Conservation (phyloP, 139 green algal species). For the Chlamydomonas sphaeroides region DNA sequence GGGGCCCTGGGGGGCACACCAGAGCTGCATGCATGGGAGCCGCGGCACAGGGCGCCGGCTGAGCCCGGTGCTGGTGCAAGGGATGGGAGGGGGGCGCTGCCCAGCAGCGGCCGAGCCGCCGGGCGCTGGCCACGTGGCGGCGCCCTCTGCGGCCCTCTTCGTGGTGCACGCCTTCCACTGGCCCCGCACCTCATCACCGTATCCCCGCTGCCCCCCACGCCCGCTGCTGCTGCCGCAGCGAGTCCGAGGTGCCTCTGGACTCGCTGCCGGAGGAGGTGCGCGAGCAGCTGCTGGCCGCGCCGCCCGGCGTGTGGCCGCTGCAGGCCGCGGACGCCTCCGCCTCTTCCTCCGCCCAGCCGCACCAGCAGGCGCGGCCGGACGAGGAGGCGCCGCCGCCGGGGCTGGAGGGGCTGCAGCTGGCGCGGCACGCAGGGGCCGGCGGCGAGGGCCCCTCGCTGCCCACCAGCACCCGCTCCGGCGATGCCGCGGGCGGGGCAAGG, state of each 20-base stretch:
- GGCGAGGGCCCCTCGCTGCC: not conserved
- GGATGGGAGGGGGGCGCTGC: too few relatives aligned
- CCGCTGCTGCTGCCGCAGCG: slow-evolving; percentile 37
- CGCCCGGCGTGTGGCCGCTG: not conserved
- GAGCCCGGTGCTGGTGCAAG: too few relatives aligned
- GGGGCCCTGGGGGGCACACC: too few relatives aligned
- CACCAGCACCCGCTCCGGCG: not conserved
- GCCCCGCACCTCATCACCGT: too few relatives aligned
- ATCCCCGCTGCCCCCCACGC: too few relatives aligned
- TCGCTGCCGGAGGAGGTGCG: slow-evolving; percentile 23
- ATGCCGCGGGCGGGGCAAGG: not conserved
- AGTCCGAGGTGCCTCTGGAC: slow-evolving; percentile 27
- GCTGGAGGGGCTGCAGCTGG: not conserved
- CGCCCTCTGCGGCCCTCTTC: too few relatives aligned
- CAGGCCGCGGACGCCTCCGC: not conserved
- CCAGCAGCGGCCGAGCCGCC: too few relatives aligned
- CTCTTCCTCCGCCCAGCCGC: not conserved
- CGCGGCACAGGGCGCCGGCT: too few relatives aligned
- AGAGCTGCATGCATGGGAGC: too few relatives aligned
- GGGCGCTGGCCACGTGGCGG: too few relatives aligned
- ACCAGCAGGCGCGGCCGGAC: not conserved
- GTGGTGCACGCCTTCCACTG: too few relatives aligned
- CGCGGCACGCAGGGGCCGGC: not conserved
- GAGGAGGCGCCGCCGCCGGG: not conserved
- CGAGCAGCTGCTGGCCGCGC: not conserved